Evolutionary conservation across 192 early-diverging fungal species (phyloP), one percentile per base, ranked within the genome.

Genomic region (Linnemannia schmuckeri): DNA sequence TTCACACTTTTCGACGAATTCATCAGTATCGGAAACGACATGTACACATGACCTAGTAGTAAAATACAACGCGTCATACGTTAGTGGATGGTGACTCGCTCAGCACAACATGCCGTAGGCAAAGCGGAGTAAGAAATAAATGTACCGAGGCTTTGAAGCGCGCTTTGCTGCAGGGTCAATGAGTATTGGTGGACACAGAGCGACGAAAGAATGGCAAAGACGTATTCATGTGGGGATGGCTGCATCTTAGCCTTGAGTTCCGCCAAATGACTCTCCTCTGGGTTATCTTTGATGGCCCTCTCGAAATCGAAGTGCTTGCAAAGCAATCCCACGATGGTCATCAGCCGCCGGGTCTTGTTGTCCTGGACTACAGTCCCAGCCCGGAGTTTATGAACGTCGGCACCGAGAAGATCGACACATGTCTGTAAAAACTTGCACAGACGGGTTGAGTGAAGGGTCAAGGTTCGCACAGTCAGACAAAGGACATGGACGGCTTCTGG

Each of bases 251-350:
- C 35, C 42, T 80, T 82, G 6, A 91, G 83, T 42, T 88, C 77
- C 38, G 78, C 40, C 9, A 89, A 87, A 37, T 91, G 82, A 55
- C 80, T n/a, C 20, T 77, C 78, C 66, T 74, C 61, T 18, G 74
- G 57, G 1, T 38, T 10, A 15, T 83, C 84, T 30, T 66, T 61
- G 27, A 78, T 76, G 0, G 55, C 72, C 55, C 82, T 80, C 38
- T 88, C 96, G 91, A 97, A 97, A 70, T 96, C 92, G 92, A 96
- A 97, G 75, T 97, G 84, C 40, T 94, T 92, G 57, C 94, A 94
- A 9, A 96, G 76, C 57, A 96, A 84, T 20, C 95, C 94, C 13
- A 92, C 90, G 44, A 98, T 92, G 13, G 95, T 92, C 72, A 97
- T 87, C n/a, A 96, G 91, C 41, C 96, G 74, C 10, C 79, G 72